Percentiles rank a stretch among this genome's conserved stretches.
Conservation (phyloP, 352 stramenopile genomes). For the Phytophthora hybrid region DNA sequence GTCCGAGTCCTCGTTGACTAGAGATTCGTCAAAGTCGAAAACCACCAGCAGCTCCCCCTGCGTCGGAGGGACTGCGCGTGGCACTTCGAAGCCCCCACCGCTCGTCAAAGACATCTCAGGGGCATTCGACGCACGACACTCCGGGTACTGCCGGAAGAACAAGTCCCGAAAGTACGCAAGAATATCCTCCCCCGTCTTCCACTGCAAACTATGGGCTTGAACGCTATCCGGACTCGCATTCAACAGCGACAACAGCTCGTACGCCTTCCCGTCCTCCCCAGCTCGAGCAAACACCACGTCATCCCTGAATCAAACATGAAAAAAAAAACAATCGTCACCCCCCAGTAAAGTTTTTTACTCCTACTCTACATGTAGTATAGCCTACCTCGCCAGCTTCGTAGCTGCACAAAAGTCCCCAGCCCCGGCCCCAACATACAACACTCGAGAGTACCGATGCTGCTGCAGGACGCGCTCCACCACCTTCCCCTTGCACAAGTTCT, state of each 20-base stretch:
- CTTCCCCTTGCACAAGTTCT: slow-evolving; percentile 72
- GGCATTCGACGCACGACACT: slow-evolving; percentile 3
- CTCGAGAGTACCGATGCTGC: slow-evolving; percentile 39
- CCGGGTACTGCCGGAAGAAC: slow-evolving; percentile 31
- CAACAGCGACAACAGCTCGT: slow-evolving; percentile 20
- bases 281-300: slow-evolving; percentile 35
- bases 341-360: background rate
- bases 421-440: slow-evolving; percentile 69
- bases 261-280: background rate
- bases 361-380: no score
- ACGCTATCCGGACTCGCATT: slow-evolving; percentile 13
- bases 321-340: background rate
- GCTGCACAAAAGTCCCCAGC: slow-evolving; percentile 61
- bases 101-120: background rate
- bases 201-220: slow-evolving; percentile 24
- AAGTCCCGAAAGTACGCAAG: slow-evolving; percentile 33
- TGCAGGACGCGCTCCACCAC: slow-evolving; percentile 52
- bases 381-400: slow-evolving; percentile 48
- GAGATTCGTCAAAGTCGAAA: slow-evolving; percentile 62
- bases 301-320: slow-evolving; percentile 14
- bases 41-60: slow-evolving; percentile 45
- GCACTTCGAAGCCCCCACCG: slow-evolving; percentile 20
- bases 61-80: slow-evolving; percentile 3
- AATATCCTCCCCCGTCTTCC: slow-evolving; percentile 26
- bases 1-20: slow-evolving; percentile 71